Base-by-base conservation (phyloP, 352 stramenopile genomes). In the Phytophthora nicotianae region DNA sequence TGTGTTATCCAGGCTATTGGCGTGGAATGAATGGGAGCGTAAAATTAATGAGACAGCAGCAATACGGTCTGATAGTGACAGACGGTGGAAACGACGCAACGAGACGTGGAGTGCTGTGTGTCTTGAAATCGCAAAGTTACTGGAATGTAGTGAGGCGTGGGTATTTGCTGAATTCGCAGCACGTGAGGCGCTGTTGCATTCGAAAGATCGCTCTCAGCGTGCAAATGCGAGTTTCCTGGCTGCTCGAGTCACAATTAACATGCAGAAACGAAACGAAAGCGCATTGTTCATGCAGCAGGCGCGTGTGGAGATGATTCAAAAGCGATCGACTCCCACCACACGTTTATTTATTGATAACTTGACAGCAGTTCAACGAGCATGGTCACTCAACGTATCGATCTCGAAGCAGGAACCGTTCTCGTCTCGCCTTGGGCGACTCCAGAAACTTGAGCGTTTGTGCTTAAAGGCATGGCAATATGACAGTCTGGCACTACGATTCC, bases 361-460 rank as follows among this genome's bases (percentile, higher is more conserved):
- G 17, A 35, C 43, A 5, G 70, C 79, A 21, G 58, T 89, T 8
- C 37, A 72, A n/a, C 69, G 66, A n/a, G 77, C 70, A 1, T 49
- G 79, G 5, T 74, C 65, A 11, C 61, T 49, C 2, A 74, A 76
- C 23, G 46, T 74, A 11, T 61, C 52, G n/a, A 40, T 75, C 2
- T 76, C 74, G 0, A 77, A 63, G 13, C 35, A 50, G 9, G 77
- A 89, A 23, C 20, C 74, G 1, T 91, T 89, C 41, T 38, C 46
- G 7, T 58, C 27, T 13, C 75, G 69, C 10, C 63, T 89, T 0
- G 72, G 79, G 26, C 77, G 76, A 3, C 41, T 87, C 0, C 46
- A 70, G 14, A 91, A 89, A 48, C 75, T 91, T 5, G 79, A 91
- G 38, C 74, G 82, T 14, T 81, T 89, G 74, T 81, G 77, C 19